These are phyloP conservation scores for Xerocomus cyaneibrunnescens DNA, from an alignment of 1,284 basidiomycete genomes.

Conservation along the genomic window DNA sequence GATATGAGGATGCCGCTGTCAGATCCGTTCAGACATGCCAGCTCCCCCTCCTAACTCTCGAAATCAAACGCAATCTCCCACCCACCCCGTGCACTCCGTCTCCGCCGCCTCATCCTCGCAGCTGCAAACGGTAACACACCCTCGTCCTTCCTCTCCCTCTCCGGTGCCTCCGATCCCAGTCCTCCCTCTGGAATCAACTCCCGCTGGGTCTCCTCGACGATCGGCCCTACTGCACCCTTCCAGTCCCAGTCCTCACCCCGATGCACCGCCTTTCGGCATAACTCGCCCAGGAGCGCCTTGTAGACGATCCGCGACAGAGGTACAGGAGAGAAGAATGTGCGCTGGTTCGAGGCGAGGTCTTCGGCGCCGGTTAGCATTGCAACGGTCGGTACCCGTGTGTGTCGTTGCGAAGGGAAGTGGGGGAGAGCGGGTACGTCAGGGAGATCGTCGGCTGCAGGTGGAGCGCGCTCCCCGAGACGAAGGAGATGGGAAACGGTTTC, in stretches of 20 bases:
- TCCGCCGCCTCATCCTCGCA: slow-evolving; percentile 29
- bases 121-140: slow-evolving; percentile 22
- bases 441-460: slow-evolving; percentile 8
- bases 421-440: neutral
- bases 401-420: neutral
- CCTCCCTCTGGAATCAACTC: slow-evolving; percentile 26
- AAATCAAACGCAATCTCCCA: slow-evolving; percentile 23
- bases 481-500: slow-evolving; percentile 25
- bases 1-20: neutral
- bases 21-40: neutral
- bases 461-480: slow-evolving; percentile 12
- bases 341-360: neutral
- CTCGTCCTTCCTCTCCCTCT: neutral
- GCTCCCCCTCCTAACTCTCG: slow-evolving; percentile 2
- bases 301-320: slow-evolving; percentile 29
- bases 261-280: slow-evolving; percentile 25
- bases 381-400: slow-evolving; percentile 15
- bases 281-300: slow-evolving; percentile 21
- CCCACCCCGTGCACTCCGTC: slow-evolving; percentile 20
- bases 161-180: neutral
- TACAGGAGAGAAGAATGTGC: slow-evolving; percentile 13
- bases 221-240: slow-evolving; percentile 13
- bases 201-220: slow-evolving; percentile 16
- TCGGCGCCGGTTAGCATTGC: slow-evolving; percentile 23
- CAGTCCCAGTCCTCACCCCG: slow-evolving; percentile 24